These are phyloP conservation scores for Thermomyces lanuginosus DNA, from an alignment of 2,329 filamentous ascomycete species.

Conservation along the genomic window DNA sequence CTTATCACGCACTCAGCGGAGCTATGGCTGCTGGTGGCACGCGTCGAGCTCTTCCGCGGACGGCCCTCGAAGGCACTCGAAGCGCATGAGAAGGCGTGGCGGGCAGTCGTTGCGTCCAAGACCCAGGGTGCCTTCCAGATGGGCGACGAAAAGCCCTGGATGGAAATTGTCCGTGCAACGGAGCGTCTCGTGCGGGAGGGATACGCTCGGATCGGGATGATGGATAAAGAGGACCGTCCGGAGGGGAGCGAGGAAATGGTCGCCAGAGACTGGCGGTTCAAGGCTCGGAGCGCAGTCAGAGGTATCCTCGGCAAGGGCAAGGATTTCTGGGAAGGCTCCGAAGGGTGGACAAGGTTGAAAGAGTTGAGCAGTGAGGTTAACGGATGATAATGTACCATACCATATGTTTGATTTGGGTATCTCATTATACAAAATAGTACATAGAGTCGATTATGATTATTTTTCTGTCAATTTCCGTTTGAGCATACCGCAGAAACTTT, in stretches of 20 bases:
- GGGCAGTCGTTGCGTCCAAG: conserved; percentile 41
- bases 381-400: too few species aligned
- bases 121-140: conserved; percentile 29
- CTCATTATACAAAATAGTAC: background rate
- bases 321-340: conserved; percentile 62
- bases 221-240: conserved; percentile 35
- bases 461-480: conserved; percentile 35
- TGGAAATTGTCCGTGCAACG: conserved; percentile 58
- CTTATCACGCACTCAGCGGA: conserved; percentile 65
- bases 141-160: conserved; percentile 51
- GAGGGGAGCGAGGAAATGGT: conserved; percentile 36
- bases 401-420: too few species aligned
- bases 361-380: conserved; percentile 22
- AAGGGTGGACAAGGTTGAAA: conserved; percentile 24
- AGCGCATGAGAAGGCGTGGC: conserved; percentile 80
- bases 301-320: conserved; percentile 70
- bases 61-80: conserved; percentile 59
- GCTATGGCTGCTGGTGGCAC: conserved; percentile 60
- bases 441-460: background rate
- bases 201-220: conserved; percentile 61
- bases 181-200: conserved; percentile 58
- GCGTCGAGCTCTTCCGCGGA: conserved; percentile 55
- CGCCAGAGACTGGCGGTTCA: conserved; percentile 70
- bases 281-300: conserved; percentile 67
- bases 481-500: conserved; percentile 74